Evolutionary conservation across 257 asterid genomes (phyloP).

Genomic region (Solanum stenotomum): DNA sequence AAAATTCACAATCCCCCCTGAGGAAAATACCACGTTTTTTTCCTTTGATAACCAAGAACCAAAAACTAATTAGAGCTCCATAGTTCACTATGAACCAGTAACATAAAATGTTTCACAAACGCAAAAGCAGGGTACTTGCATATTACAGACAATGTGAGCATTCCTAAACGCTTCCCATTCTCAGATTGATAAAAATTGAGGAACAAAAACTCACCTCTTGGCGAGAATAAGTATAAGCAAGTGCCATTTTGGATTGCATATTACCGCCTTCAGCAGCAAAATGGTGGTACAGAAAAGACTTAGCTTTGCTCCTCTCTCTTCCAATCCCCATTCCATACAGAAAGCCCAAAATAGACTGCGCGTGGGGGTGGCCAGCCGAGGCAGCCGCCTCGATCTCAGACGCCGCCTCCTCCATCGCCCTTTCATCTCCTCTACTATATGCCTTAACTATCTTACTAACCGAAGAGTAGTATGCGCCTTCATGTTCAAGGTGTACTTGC

Average conservation of each 20-base stretch:
- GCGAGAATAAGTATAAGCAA: constrained; percentile 76
- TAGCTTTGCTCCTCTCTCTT: constrained; percentile 64
- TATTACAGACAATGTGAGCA: not conserved
- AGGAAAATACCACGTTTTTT: not conserved
- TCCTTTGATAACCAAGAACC: not conserved
- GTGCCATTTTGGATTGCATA: constrained; percentile 92
- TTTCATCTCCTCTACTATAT: constrained; percentile 55
- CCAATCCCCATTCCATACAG: constrained; percentile 72
- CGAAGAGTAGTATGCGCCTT: constrained; percentile 40
- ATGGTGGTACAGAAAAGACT: constrained; percentile 60
- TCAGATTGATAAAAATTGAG: not conserved
- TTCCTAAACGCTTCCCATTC: not conserved
- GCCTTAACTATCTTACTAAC: constrained; percentile 71
- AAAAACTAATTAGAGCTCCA: not conserved
- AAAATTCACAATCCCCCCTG: not conserved
- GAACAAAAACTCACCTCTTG: constrained; percentile 53
- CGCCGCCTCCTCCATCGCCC: constrained; percentile 71
- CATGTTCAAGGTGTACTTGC: constrained; percentile 6
- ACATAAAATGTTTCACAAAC: not conserved
- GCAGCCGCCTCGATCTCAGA: constrained; percentile 63
- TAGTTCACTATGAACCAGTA: not conserved
- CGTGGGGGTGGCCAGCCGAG: constrained; percentile 59
- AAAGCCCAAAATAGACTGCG: constrained; percentile 82
- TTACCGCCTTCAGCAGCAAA: constrained; percentile 87
- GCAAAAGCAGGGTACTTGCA: not conserved